Base-by-base conservation (phyloP, 495 filamentous ascomycete genomes). In the Trichoderma gamsii region DNA sequence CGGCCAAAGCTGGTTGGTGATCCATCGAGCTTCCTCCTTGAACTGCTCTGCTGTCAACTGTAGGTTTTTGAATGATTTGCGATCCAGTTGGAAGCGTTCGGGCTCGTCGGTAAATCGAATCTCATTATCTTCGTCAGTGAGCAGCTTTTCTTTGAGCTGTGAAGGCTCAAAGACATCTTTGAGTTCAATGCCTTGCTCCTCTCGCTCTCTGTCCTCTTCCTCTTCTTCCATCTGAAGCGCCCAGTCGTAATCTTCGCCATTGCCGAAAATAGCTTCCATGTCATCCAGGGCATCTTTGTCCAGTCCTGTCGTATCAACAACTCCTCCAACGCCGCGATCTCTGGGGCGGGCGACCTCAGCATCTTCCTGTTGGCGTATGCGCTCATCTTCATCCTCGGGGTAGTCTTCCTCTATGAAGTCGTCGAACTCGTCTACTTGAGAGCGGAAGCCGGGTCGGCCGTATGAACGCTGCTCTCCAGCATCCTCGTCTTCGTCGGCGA, bases 121-220 rank as follows among this genome's bases (percentile, higher is more conserved):
- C 65, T 85, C 80, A 75, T 97, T 96, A 73, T 99, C 95, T 63
- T 92, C 92, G 67, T 98, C 95, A 5, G 95, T 99, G 43, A 99
- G 86, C 76, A 98, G 90, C 77, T 90, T 92, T 76, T 98, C 95
- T 46, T 86, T 86, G 51, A 99, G 86, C 77, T 98, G 91, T 1
- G 92, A 93, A 2, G 96, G 96, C 77, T 99, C 95, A 69, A 99
- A 98, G 68, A 99, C 93, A 75, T 98, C 94, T 78, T 97, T 97
- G 56, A 99, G 82, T 75, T 97, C 91, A n/a, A 98, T 82, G 38
- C 81, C 80, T 70, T 86, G 81, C 68, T 85, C 80, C 51, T 89
- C 91, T 67, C 86, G 86, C 71, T 89, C 87, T 51, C 85, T 82
- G 44, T 87, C 87, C 68, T 89, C 87, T 64, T 90, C 90, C 51